Evolutionary conservation across 495 filamentous ascomycete genomes (phyloP).

Genomic region (Talaromyces adpressus): DNA sequence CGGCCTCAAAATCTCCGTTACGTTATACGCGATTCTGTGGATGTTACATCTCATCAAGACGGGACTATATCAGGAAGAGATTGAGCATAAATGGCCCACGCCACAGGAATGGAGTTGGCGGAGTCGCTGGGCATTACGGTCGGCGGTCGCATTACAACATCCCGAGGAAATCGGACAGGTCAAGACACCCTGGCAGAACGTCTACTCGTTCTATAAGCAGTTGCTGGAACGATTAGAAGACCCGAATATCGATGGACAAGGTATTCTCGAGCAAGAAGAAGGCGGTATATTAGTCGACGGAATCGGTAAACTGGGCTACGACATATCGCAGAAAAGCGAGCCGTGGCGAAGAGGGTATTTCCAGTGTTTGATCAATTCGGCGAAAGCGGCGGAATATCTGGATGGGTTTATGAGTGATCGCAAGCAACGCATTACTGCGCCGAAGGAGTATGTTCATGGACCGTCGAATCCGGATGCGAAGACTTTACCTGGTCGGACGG

Average conservation of each 20-base stretch:
- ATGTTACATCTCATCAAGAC: constrained; percentile 46
- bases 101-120: constrained; percentile 67
- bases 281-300: constrained; percentile 49
- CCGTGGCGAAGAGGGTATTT: constrained; percentile 80
- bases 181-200: constrained; percentile 57
- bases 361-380: constrained; percentile 67
- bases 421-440: constrained; percentile 56
- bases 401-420: constrained; percentile 70
- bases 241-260: constrained; percentile 56
- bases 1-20: constrained; percentile 49
- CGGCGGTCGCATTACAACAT: constrained; percentile 49
- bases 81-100: constrained; percentile 67
- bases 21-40: constrained; percentile 46
- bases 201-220: constrained; percentile 45
- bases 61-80: constrained; percentile 57
- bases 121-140: constrained; percentile 52
- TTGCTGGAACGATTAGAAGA: constrained; percentile 59
- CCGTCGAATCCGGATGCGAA: constrained; percentile 77
- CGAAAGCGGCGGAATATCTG: constrained; percentile 68
- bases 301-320: constrained; percentile 52
- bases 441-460: constrained; percentile 62
- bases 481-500: constrained; percentile 54
- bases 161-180: constrained; percentile 39
- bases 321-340: constrained; percentile 68
- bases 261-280: constrained; percentile 48